A percentile compares a stretch with the other conserved stretches of the same genome.
These are phyloP conservation scores for Salix udensis DNA, from an alignment of 345 rosid genomes.

Conservation along the genomic window DNA sequence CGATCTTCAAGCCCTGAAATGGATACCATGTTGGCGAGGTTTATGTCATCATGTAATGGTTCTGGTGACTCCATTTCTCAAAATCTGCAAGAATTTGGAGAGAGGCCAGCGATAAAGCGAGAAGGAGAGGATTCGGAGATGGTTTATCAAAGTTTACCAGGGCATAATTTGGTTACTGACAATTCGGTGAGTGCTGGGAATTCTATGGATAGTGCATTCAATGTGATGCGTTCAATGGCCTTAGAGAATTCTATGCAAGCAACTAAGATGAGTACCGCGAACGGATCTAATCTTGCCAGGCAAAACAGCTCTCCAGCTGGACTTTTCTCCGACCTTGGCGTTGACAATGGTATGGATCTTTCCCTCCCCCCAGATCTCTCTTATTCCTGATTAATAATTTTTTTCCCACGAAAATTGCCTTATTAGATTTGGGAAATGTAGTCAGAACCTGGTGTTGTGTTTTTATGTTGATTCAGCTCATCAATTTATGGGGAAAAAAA, in stretches of 20 bases:
- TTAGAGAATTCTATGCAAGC: conserved; percentile 29
- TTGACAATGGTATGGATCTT: conserved; percentile 41
- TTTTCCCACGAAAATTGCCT: conserved; percentile 4
- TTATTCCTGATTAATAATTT: neutral
- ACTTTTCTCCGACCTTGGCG: conserved; percentile 38
- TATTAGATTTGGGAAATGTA: neutral
- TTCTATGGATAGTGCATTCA: conserved; percentile 14
- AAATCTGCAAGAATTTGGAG: conserved; percentile 32
- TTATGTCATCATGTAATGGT: conserved; percentile 24
- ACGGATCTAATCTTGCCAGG: conserved; percentile 41
- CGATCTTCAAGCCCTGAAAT: conserved; percentile 47
- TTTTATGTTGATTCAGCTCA: neutral
- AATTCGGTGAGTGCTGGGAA: conserved; percentile 12
- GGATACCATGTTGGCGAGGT: conserved; percentile 34
- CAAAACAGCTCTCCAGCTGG: conserved; percentile 58
- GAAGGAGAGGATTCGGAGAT: conserved; percentile 31
- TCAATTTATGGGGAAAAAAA: neutral
- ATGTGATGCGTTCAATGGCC: conserved; percentile 18
- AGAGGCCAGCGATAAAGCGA: conserved; percentile 32
- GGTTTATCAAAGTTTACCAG: conserved; percentile 23
- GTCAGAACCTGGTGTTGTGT: neutral
- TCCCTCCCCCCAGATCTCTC: neutral
- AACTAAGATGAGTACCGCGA: conserved; percentile 17
- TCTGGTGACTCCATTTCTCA: conserved; percentile 33
- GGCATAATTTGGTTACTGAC: conserved; percentile 10